A percentile compares a stretch with the other conserved stretches of the same genome.
Evolutionary conservation across 1,139 yeast species (phyloP).

Genomic region (Lodderomyces metapsilosis): DNA sequence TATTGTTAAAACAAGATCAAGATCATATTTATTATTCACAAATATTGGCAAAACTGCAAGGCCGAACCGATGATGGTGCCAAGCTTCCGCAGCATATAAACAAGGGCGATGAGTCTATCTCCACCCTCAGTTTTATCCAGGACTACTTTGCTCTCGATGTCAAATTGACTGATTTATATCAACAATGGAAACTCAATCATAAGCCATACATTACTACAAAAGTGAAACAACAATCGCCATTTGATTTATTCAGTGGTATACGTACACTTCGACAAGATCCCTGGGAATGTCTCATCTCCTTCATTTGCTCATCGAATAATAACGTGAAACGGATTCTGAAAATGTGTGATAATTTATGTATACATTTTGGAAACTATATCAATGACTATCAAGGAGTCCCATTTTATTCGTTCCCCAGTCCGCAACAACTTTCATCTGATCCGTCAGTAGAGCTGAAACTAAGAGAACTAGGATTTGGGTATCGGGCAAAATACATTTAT

Average conservation of each 20-base stretch:
- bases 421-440: constrained; percentile 43
- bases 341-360: constrained; percentile 83
- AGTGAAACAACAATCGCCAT: constrained; percentile 27
- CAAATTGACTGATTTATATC: constrained; percentile 52
- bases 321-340: constrained; percentile 90
- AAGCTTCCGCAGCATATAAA: too few relatives aligned
- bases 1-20: constrained; percentile 52
- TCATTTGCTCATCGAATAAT: constrained; percentile 94
- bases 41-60: constrained; percentile 18
- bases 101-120: constrained; percentile 13
- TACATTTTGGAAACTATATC: constrained; percentile 65
- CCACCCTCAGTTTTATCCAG: constrained; percentile 45
- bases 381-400: constrained; percentile 51
- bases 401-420: constrained; percentile 75
- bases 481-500: constrained; percentile 84
- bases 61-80: not conserved
- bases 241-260: constrained; percentile 60
- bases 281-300: constrained; percentile 89
- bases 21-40: constrained; percentile 30
- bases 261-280: constrained; percentile 90
- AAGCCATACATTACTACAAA: constrained; percentile 30
- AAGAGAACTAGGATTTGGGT: constrained; percentile 76
- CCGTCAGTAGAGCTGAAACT: constrained; percentile 44
- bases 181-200: constrained; percentile 63
- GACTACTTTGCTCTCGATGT: constrained; percentile 73